Conservation (phyloP, 2,329 filamentous ascomycete species). For the Neonectria sp. region DNA sequence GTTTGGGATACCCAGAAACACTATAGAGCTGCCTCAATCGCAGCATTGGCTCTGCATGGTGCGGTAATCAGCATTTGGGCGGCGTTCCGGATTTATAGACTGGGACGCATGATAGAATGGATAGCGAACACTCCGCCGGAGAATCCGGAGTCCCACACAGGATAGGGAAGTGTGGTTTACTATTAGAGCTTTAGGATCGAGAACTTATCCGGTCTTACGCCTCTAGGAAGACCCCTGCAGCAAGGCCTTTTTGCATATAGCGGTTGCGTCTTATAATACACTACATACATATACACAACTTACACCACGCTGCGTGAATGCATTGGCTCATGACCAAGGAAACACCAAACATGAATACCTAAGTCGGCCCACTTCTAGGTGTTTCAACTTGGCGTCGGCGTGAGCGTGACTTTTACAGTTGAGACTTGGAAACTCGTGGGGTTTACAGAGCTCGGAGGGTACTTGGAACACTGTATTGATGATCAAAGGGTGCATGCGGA, state of each 20-base stretch:
- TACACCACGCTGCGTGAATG: not conserved
- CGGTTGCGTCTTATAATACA: not conserved
- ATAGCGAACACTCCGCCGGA: conserved; percentile 5
- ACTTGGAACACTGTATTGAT: not conserved
- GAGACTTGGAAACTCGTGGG: too few species aligned
- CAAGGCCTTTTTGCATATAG: not conserved
- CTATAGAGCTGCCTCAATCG: not conserved
- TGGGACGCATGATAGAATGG: conserved; percentile 10
- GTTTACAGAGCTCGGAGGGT: too few species aligned
- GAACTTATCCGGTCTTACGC: not conserved
- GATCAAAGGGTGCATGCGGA: not conserved
- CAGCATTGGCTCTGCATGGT: conserved; percentile 1
- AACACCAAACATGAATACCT: too few species aligned
- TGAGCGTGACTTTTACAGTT: too few species aligned
- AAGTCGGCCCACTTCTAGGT: too few species aligned
- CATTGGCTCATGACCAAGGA: not conserved
- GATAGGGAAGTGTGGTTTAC: not conserved
- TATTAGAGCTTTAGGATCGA: not conserved
- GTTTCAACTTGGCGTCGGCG: too few species aligned
- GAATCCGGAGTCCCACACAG: not conserved
- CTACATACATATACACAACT: not conserved
- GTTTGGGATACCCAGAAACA: conserved; percentile 3
- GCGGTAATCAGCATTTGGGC: conserved; percentile 13
- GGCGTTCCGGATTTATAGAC: conserved; percentile 24
- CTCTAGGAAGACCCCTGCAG: conserved; percentile 10